These are phyloP conservation scores for Cyberlindnera sargentensis DNA, from an alignment of 805 yeast species.

Conservation along the genomic window DNA sequence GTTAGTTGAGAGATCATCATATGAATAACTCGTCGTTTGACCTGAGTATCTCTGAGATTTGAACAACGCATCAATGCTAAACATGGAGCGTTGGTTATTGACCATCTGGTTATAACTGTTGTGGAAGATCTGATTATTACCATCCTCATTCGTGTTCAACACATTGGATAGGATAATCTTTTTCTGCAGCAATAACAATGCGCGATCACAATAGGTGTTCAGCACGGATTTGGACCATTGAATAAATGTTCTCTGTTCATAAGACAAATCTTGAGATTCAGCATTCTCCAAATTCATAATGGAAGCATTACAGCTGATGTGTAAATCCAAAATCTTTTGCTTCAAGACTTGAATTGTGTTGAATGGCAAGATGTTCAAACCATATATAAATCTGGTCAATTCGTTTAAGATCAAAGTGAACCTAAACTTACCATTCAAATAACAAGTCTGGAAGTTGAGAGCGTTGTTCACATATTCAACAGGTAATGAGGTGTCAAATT, in stretches of 20 bases:
- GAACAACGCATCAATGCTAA: slow-evolving; percentile 19
- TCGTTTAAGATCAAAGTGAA: slow-evolving; percentile 47
- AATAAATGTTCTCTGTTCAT: slow-evolving; percentile 33
- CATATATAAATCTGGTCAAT: slow-evolving; percentile 43
- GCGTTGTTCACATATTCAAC: slow-evolving; percentile 34
- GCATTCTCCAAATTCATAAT: slow-evolving; percentile 34
- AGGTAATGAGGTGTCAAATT: slow-evolving; percentile 52
- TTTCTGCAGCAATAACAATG: slow-evolving; percentile 35
- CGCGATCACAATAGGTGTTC: slow-evolving; percentile 50
- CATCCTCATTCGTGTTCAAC: slow-evolving; percentile 20
- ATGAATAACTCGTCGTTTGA: slow-evolving; percentile 30
- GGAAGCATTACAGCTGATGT: slow-evolving; percentile 42
- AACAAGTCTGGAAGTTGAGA: slow-evolving; percentile 39
- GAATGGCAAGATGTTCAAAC: slow-evolving; percentile 36
- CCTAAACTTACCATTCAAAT: slow-evolving; percentile 46
- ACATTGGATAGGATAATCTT: slow-evolving; percentile 27
- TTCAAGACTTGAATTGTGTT: slow-evolving; percentile 38
- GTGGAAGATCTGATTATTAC: slow-evolving; percentile 20
- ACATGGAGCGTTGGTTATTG: slow-evolving; percentile 21
- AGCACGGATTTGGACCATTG: slow-evolving; percentile 41
- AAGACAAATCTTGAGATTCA: slow-evolving; percentile 31
- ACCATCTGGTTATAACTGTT: slow-evolving; percentile 24
- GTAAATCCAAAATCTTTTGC: slow-evolving; percentile 41
- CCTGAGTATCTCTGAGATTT: slow-evolving; percentile 7
- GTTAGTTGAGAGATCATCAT: slow-evolving; percentile 45